Conservation (phyloP, 495 filamentous ascomycete species). For the Aspergillus campestris region DNA sequence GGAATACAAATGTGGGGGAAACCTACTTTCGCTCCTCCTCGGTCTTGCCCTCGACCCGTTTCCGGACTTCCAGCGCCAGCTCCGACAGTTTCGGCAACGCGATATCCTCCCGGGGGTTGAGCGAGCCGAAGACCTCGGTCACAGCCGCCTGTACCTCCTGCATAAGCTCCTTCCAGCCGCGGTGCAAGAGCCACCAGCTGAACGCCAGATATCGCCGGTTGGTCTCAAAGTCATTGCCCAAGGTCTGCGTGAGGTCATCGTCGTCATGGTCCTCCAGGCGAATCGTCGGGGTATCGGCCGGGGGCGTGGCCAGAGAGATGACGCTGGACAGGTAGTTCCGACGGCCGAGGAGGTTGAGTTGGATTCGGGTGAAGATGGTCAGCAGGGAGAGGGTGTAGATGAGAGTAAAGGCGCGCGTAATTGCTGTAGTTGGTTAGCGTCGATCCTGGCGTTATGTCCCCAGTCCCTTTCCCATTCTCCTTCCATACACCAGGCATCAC, state of each 20-base stretch:
- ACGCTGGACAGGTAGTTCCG: slow-evolving; percentile 93
- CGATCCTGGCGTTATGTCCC: no score
- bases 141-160: slow-evolving; percentile 71
- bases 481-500: neutral
- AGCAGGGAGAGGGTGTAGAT: slow-evolving; percentile 86
- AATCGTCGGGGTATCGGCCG: slow-evolving; percentile 55
- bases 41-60: slow-evolving; percentile 70
- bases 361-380: slow-evolving; percentile 85
- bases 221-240: slow-evolving; percentile 87
- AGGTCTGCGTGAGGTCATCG: slow-evolving; percentile 62
- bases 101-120: slow-evolving; percentile 84
- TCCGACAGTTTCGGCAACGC: slow-evolving; percentile 68
- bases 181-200: slow-evolving; percentile 95
- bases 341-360: slow-evolving; percentile 93
- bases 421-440: slow-evolving; percentile 44
- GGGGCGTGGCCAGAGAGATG: slow-evolving; percentile 69
- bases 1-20: slow-evolving; percentile 2
- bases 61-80: slow-evolving; percentile 68
- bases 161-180: slow-evolving; percentile 77
- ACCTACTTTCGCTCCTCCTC: slow-evolving; percentile 55
- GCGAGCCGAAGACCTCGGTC: slow-evolving; percentile 71
- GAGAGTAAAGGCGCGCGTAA: slow-evolving; percentile 83
- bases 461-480: neutral
- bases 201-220: slow-evolving; percentile 92
- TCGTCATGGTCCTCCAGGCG: slow-evolving; percentile 85